These are phyloP conservation scores for Acidomyces sp. DNA, from an alignment of 495 filamentous ascomycete genomes.

Conservation along the genomic window DNA sequence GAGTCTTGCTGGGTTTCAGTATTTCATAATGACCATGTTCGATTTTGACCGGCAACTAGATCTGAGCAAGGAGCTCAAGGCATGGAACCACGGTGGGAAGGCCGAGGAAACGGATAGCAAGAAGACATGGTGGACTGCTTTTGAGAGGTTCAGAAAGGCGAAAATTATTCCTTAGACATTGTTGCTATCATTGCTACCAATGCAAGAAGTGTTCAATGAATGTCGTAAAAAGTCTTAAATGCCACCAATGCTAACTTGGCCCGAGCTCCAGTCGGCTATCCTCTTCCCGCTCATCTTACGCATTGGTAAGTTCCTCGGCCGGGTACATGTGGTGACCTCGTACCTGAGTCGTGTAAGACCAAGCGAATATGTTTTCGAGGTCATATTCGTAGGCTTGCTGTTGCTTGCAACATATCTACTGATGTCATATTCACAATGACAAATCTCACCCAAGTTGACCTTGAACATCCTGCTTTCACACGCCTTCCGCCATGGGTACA, in stretches of 20 bases:
- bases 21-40: constrained; percentile 33
- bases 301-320: not conserved
- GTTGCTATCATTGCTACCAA: no score
- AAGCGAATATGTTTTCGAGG: not conserved
- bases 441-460: constrained; percentile 4
- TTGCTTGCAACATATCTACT: not conserved
- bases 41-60: constrained; percentile 31
- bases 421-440: not conserved
- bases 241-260: no score
- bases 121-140: constrained; percentile 28
- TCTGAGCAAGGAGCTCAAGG: constrained; percentile 26
- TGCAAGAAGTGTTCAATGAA: no score
- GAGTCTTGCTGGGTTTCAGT: constrained; percentile 19
- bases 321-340: not conserved
- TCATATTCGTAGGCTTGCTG: not conserved
- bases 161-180: constrained; percentile 29
- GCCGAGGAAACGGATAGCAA: constrained; percentile 26
- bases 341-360: not conserved
- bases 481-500: constrained; percentile 31
- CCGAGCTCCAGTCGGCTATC: constrained; percentile 1
- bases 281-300: not conserved
- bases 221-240: no score
- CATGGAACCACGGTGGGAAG: constrained; percentile 14
- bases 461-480: constrained; percentile 25
- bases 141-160: constrained; percentile 28